Percentiles rank a stretch among this genome's conserved stretches.
Conservation (phyloP, 2,329 filamentous ascomycete genomes). For the Leptographium flavum region DNA sequence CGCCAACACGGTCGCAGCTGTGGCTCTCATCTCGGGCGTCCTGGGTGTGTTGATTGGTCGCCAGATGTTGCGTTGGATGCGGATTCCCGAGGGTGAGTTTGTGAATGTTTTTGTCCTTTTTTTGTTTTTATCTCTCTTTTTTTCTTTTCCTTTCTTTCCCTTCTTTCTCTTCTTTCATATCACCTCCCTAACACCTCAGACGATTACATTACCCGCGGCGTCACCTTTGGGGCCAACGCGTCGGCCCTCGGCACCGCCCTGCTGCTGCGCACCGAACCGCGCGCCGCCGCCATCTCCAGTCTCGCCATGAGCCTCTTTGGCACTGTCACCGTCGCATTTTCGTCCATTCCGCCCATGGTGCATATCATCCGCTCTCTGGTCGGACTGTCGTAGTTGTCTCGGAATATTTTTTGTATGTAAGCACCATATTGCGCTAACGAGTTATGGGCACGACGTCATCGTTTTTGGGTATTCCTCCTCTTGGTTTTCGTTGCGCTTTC, state of each 20-base stretch:
- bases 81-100: slow-evolving; percentile 36
- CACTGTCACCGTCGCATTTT: slow-evolving; percentile 42
- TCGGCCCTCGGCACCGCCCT: slow-evolving; percentile 45
- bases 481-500: not conserved
- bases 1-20: slow-evolving; percentile 36
- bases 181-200: no score
- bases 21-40: slow-evolving; percentile 46
- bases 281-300: slow-evolving; percentile 43
- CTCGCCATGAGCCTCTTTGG: slow-evolving; percentile 48
- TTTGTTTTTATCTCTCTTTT: no score
- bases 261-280: slow-evolving; percentile 38
- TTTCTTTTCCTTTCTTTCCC: no score
- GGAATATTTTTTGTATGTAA: no score
- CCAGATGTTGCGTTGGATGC: slow-evolving; percentile 30
- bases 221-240: slow-evolving; percentile 46
- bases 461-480: no score
- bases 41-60: slow-evolving; percentile 41
- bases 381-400: slow-evolving; percentile 19
- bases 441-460: no score
- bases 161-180: no score
- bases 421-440: not conserved
- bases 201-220: slow-evolving; percentile 48
- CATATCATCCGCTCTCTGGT: slow-evolving; percentile 32
- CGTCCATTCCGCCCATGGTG: slow-evolving; percentile 39
- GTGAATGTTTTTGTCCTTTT: no score